Conservation (phyloP, 257 asterid species). For the Jaltomata sinuosa region DNA sequence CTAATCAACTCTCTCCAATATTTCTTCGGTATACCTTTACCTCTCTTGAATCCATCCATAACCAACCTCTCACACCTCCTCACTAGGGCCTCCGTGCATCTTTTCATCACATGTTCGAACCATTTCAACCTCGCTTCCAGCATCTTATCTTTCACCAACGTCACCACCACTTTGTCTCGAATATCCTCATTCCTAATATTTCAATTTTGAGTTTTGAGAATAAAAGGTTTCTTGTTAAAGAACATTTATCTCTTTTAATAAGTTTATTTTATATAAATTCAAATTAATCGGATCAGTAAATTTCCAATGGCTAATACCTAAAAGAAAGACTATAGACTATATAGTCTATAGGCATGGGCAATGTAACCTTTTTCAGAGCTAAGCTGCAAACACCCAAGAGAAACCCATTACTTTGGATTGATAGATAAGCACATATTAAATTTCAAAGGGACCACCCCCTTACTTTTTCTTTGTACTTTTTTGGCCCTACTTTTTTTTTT, state of each 20-base stretch:
- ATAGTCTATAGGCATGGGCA: constrained; percentile 4
- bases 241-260: not conserved
- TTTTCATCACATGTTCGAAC: no score
- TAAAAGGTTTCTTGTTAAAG: no score
- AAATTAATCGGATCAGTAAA: not conserved
- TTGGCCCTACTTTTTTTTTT: not conserved
- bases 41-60: no score
- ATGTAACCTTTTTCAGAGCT: not conserved
- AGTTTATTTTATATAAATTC: not conserved
- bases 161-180: no score
- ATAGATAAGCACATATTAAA: constrained; percentile 1
- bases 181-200: no score
- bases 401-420: constrained; percentile 6
- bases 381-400: constrained; percentile 3
- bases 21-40: no score
- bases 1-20: no score
- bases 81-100: no score
- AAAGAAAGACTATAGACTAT: not conserved
- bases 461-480: not conserved
- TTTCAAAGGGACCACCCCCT: constrained; percentile 16
- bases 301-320: not conserved
- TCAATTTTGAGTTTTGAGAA: no score
- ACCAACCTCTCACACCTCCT: no score
- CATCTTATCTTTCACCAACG: no score
- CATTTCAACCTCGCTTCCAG: no score